These are phyloP conservation scores for Pseudocercospora macadamiae DNA, from an alignment of 2,329 filamentous ascomycete genomes.

Conservation along the genomic window DNA sequence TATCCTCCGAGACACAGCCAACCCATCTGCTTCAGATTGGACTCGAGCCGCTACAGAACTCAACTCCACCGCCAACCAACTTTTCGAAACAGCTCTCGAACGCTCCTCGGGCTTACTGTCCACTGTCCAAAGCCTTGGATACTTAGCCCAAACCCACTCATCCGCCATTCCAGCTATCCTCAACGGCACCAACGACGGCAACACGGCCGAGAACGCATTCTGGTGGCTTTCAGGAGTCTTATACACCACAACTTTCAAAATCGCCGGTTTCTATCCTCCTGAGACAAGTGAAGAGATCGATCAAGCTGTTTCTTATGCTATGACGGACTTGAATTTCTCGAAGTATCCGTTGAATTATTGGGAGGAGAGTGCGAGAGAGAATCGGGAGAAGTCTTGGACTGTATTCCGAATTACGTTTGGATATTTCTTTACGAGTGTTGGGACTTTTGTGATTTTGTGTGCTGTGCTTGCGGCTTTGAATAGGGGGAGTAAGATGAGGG, in stretches of 20 bases:
- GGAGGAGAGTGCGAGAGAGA: neutral
- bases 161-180: constrained; percentile 15
- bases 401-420: constrained; percentile 33
- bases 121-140: constrained; percentile 8
- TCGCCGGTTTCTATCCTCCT: constrained; percentile 20
- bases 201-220: constrained; percentile 13
- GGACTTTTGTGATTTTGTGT: constrained; percentile 34
- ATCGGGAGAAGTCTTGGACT: constrained; percentile 4
- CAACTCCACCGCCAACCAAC: constrained; percentile 10
- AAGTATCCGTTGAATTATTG: constrained; percentile 6
- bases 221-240: constrained; percentile 17
- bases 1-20: neutral
- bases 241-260: constrained; percentile 20
- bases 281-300: neutral
- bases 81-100: constrained; percentile 6
- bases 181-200: constrained; percentile 8
- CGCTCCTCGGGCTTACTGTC: constrained; percentile 2
- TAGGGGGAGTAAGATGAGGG: constrained; percentile 25
- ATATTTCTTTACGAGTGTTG: constrained; percentile 36
- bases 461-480: constrained; percentile 34
- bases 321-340: constrained; percentile 8
- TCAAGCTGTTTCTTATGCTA: neutral
- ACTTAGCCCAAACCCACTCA: constrained; percentile 4
- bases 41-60: neutral
- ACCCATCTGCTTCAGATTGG: neutral